Evolutionary conservation across 768 basidiomycete species (phyloP), one percentile per base, ranked within the genome.

Genomic region (Lanmaoa rubissima): DNA sequence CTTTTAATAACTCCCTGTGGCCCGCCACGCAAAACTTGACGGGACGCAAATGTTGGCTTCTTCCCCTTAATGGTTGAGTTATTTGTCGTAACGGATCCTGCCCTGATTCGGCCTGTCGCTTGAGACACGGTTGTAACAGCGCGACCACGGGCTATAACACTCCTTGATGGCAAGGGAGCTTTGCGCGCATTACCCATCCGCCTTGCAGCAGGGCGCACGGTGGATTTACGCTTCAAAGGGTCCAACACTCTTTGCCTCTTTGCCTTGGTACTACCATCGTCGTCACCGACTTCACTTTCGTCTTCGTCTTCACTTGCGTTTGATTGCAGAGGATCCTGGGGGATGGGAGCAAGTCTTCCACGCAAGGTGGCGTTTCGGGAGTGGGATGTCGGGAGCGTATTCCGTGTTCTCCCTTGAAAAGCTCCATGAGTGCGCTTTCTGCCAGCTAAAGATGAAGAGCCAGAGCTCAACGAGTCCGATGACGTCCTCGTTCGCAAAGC

Each of bases 401-500:
- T 54, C 16, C 39, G 35, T 34, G 32, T 41, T 12, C 53, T 61
- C 39, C 47, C 48, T 51, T 54, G 58, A 38, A 50, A 53, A 10
- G 45, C 32, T 4, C 57, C 54, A 45, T 56, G 68, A 13, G 75
- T 64, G 13, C 79, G 75, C 55, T 81, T 81, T 60, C 68, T 76
- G 36, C 79, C 76, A 49, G 76, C 72, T 35, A 59, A 55, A 48
- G 78, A 74, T 5, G 72, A 73, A 5, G 75, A 71, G 34, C 66
- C 72, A 11, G 78, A 71, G 40, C 70, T 66, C 24, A 74, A 64
- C 12, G 80, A 82, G 47, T 77, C 80, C 13, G 78, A 77, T 4
- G 77, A 78, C 8, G 72, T 69, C 32, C 70, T 68, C 10, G 74
- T 73, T n/a, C 71, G 68, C 46, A 78, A 61, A 28, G 78, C 69